Percentiles rank a stretch among this genome's conserved stretches.
Conservation (phyloP, 2,329 filamentous ascomycete genomes). For the Cercospora sp. region DNA sequence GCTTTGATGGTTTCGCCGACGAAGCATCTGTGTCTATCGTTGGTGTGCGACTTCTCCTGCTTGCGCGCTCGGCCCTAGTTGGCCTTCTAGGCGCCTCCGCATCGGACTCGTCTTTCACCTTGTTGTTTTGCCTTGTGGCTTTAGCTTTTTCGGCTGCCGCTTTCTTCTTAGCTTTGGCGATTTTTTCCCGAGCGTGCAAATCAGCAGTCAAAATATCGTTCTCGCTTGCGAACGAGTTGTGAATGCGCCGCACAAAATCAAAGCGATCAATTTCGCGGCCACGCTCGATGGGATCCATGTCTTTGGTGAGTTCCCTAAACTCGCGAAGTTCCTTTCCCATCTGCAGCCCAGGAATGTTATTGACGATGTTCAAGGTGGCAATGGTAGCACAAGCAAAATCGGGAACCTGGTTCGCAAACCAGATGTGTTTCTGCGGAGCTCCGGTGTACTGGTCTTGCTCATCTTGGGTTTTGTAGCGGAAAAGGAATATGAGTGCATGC, state of each 20-base stretch:
- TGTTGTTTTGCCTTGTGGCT: conserved; percentile 33
- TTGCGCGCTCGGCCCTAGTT: background rate
- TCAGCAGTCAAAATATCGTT: conserved; percentile 75
- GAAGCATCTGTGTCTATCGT: background rate
- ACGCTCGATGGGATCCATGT: conserved; percentile 69
- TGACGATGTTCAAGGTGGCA: conserved; percentile 87
- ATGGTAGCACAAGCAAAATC: conserved; percentile 89
- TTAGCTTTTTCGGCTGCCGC: conserved; percentile 33
- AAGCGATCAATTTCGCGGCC: conserved; percentile 75
- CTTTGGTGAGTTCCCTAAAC: conserved; percentile 72
- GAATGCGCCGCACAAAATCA: conserved; percentile 72
- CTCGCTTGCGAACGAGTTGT: conserved; percentile 84
- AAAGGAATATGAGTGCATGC: conserved; percentile 86
- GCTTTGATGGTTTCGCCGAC: conserved; percentile 7
- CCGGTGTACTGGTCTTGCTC: conserved; percentile 52
- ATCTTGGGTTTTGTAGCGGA: conserved; percentile 59
- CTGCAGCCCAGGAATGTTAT: conserved; percentile 69
- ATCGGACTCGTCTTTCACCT: conserved; percentile 24
- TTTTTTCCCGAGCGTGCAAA: conserved; percentile 59
- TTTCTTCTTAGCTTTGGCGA: conserved; percentile 40
- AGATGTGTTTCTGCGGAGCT: conserved; percentile 62
- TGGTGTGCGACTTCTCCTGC: background rate
- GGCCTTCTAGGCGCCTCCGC: conserved; percentile 5
- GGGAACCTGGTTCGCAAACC: conserved; percentile 93
- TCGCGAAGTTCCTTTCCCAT: conserved; percentile 68